These are phyloP conservation scores for Myxozyma udenii DNA, from an alignment of 805 yeast genomes.

Conservation along the genomic window DNA sequence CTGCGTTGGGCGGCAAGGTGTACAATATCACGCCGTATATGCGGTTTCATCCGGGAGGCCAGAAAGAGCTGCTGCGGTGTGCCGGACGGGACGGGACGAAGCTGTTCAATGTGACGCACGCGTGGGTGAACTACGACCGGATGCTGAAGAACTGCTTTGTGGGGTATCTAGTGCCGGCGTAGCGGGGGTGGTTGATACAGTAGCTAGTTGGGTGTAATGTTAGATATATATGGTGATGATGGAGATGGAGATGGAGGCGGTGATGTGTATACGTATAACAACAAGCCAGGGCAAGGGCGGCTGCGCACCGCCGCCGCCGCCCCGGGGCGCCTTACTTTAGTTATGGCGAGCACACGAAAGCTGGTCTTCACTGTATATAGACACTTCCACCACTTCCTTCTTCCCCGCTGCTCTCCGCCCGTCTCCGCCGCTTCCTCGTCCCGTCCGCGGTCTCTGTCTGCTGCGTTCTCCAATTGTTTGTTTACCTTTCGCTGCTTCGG, in stretches of 20 bases:
- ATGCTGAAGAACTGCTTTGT: conserved; percentile 74
- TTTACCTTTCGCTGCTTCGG: no score
- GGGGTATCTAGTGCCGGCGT: conserved; percentile 46
- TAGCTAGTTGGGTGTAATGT: neutral
- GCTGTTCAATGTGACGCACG: conserved; percentile 61
- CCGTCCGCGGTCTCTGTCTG: no score
- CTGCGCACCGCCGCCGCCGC: neutral
- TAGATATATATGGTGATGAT: neutral
- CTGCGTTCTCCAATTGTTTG: no score
- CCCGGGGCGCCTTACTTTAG: no score
- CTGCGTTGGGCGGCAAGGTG: conserved; percentile 71
- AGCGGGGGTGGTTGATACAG: neutral
- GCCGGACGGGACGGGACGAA: conserved; percentile 83
- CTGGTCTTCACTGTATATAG: no score
- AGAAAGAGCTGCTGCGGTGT: conserved; percentile 65
- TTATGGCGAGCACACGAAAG: no score
- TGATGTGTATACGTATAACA: no score
- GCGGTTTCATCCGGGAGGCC: conserved; percentile 91
- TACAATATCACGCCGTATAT: conserved; percentile 84
- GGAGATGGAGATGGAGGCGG: no score
- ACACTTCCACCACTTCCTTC: no score
- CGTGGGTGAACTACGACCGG: conserved; percentile 82
- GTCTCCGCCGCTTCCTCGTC: no score
- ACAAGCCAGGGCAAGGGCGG: no score
- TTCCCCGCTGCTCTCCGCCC: no score